Percentiles rank a stretch among this genome's conserved stretches.
Conservation (phyloP, 140 eudicot genomes). For the Bidens hawaiensis region DNA sequence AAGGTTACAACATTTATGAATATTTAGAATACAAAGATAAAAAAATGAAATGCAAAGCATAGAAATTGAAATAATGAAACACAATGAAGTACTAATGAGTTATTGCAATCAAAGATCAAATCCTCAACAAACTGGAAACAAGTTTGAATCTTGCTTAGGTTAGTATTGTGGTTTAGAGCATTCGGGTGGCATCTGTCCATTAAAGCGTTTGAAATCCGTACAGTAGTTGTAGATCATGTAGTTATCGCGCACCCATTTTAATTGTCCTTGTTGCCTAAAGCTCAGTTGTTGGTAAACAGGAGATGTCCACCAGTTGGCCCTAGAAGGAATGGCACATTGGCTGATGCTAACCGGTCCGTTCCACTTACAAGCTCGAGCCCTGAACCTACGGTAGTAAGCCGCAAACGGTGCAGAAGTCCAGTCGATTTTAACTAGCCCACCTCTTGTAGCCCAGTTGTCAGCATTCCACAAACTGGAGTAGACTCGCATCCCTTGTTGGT, state of each 20-base stretch:
- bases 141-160: not conserved
- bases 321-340: conserved; percentile 30
- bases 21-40: no score
- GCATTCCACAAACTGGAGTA: conserved; percentile 78
- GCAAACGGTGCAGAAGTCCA: conserved; percentile 64
- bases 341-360: conserved; percentile 37
- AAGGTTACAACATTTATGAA: no score
- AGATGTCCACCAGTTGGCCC: conserved; percentile 55
- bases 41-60: no score
- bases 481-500: conserved; percentile 64
- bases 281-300: conserved; percentile 33
- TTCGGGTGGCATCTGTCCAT: conserved; percentile 54
- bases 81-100: no score
- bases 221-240: conserved; percentile 63
- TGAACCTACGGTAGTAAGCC: conserved; percentile 42
- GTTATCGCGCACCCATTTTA: conserved; percentile 48
- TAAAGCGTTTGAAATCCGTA: conserved; percentile 39
- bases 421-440: conserved; percentile 62
- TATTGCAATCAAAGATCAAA: no score
- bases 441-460: conserved; percentile 78
- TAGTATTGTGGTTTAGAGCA: conserved; percentile 40
- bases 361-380: conserved; percentile 60
- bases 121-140: not conserved
- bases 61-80: no score
- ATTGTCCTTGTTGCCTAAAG: conserved; percentile 26